Base-by-base conservation (phyloP, 2,329 filamentous ascomycete genomes). In the Alternaria viburni region DNA sequence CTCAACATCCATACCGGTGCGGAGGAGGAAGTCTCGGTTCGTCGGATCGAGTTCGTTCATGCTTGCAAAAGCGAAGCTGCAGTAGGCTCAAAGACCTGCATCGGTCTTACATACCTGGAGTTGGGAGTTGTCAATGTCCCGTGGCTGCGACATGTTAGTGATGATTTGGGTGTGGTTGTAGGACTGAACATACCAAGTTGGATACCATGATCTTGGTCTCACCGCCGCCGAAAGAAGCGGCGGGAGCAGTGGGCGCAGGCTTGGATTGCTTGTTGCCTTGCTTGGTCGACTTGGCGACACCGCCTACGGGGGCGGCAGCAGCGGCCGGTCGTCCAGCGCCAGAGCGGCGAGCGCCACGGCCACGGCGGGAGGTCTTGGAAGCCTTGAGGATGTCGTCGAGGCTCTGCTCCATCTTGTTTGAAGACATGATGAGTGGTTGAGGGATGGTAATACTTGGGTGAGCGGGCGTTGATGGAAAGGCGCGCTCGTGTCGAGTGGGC, bases 81-180 rank as follows among this genome's bases (percentile, higher is more conserved):
- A 70, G 64, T 72, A 80, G 80, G 80, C 74, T 79, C 74, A 80
- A 77, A 80, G 74, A 78, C 77, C 79, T 72, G 75, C 72, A 72
- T 90, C 86, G 91, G 73, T 75, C 88, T 93, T 93, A 99, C 96
- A 96, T 99, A 99, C 96, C 96, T 99, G 98, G 86, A 99, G 96
- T 90, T 96, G 93, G 85, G 85, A 86, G 88, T 98, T 95, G 84
- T 90, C 93, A 83, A 99, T 93, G 89, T 99, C 96, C 86, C 91
- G 90, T 81, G 96, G 96, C 93, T 98, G 73, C 32, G 15, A 59
- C 17, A 54, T 26, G 82, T 91, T 84, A 91, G 87, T 66, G 47
- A 10, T 12, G 17, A 9, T 46, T 64, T 28, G 17, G 43, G 47
- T 25, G 15, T 46, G 32, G n/a, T 23, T 4, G 19, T 23, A 17